Evolutionary conservation across 441 rosid species (phyloP), one percentile per base, ranked within the genome.

Genomic region (Cnidoscolus chayamansa): DNA sequence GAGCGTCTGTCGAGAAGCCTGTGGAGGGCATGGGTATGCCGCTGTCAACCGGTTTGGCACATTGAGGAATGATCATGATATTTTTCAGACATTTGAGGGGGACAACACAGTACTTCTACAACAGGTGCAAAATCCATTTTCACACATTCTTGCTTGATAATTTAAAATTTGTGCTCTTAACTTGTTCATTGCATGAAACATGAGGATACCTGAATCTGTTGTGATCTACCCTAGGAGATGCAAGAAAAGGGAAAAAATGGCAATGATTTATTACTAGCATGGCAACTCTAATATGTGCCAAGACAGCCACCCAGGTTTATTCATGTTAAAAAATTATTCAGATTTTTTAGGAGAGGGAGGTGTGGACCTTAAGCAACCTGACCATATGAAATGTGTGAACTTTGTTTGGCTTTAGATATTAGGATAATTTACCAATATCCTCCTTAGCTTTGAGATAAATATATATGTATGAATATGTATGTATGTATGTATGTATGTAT

Each of bases 21-120:
- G 98, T 76, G 99, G 99, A 75, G 99, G 99, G 53, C 99, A 95
- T 81, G 99, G 99, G 17, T 95, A 95, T 75, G 99, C 99, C 76
- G 99, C 99, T 70, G 97, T 95, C 56, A 95, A 95, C 81, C 85
- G 97, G 54, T 93, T 95, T 80, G 99, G 99, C 51, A 82, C 79
- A 86, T 84, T 95, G 90, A 91, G 99, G 75, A 95, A 95, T 67
- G 99, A 95, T 81, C 99, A 95, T 59, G 99, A 95, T 80, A 93
- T 93, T 83, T 95, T 95, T 78, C 99, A 95, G 85, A 95, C 98
- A 51, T 95, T 95, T 75, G 99, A 95, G 87, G 99, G 98, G 57
- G 99, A 95, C 84, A 95, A 95, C 89, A 95, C 99, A 0, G 98
- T 95, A 63, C 97, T 95, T 78, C 85, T 95, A 60, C 98, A 95